phyloP scores from a whole-genome alignment of 2,329 filamentous ascomycete genomes.

The Alternaria novae-zelandiae region DNA sequence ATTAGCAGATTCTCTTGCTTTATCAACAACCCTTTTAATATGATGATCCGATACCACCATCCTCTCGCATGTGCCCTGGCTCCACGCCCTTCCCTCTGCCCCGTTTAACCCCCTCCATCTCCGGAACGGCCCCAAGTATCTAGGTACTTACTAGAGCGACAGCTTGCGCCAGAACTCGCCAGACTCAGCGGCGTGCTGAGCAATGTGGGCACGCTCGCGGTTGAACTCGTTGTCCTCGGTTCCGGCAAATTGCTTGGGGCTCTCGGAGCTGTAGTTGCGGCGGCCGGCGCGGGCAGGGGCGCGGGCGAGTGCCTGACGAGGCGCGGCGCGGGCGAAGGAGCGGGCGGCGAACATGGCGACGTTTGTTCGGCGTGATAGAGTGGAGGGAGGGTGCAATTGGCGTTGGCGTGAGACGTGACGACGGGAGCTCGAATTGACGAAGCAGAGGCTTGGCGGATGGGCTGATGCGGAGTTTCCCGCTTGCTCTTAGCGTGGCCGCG shows the following conservation, averaged over 20 bases:
- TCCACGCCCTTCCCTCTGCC: not conserved
- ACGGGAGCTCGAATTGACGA: constrained; percentile 28
- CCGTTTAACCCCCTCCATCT: not conserved
- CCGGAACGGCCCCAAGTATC: not conserved
- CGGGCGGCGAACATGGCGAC: constrained; percentile 45
- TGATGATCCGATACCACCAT: not conserved
- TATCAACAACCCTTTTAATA: not conserved
- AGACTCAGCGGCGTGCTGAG: constrained; percentile 85
- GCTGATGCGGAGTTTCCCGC: constrained; percentile 18
- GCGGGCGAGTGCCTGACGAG: constrained; percentile 65
- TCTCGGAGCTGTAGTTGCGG: constrained; percentile 72
- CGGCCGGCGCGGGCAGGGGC: constrained; percentile 67
- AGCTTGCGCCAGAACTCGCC: constrained; percentile 95
- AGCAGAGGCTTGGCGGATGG: constrained; percentile 25
- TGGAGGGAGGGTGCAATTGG: constrained; percentile 40
- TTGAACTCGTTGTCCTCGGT: constrained; percentile 87
- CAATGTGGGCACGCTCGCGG: constrained; percentile 86
- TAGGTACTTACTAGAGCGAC: constrained; percentile 80
- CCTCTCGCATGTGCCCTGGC: not conserved
- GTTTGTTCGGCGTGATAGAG: constrained; percentile 32
- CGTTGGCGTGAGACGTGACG: constrained; percentile 29
- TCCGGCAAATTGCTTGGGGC: constrained; percentile 63
- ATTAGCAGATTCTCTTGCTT: constrained; percentile 17
- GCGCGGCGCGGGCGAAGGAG: constrained; percentile 51
- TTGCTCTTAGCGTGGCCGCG: constrained; percentile 31